phyloP scores from a whole-genome alignment of 192 early-diverging fungal species.

The Allomyces javanicus region DNA sequence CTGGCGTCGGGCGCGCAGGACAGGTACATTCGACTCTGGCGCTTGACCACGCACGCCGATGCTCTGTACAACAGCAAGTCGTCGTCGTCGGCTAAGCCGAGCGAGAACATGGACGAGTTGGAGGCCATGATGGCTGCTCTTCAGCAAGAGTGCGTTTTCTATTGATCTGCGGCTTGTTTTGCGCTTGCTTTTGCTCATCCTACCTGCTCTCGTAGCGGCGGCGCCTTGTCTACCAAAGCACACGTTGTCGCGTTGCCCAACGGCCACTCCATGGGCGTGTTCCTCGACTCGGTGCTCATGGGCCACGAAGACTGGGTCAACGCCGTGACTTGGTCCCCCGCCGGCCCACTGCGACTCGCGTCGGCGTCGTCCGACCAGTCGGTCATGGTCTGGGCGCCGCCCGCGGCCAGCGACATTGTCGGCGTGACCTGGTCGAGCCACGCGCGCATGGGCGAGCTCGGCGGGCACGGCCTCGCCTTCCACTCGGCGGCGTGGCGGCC shows the following conservation, averaged over 20 bases:
- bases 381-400: constrained; percentile 76
- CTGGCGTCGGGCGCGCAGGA: constrained; percentile 80
- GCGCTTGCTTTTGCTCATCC: no score
- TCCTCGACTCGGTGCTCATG: constrained; percentile 78
- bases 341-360: constrained; percentile 41
- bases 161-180: no score
- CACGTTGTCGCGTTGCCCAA: not conserved
- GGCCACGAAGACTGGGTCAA: constrained; percentile 95
- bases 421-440: not conserved
- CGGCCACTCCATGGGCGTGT: constrained; percentile 11
- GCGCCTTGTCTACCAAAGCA: not conserved
- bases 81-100: not conserved
- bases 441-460: constrained; percentile 73
- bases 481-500: constrained; percentile 53
- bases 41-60: not conserved
- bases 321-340: constrained; percentile 55
- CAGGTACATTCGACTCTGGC: constrained; percentile 80
- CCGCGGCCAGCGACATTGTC: constrained; percentile 20
- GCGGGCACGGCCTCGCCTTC: constrained; percentile 61
- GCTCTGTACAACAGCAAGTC: not conserved
- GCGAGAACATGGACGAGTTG: not conserved
- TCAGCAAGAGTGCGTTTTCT: constrained; percentile 2
- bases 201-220: no score
- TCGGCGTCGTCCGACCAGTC: constrained; percentile 83
- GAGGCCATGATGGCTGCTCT: not conserved